Conservation (phyloP, 768 basidiomycete species). For the Russula compacta region DNA sequence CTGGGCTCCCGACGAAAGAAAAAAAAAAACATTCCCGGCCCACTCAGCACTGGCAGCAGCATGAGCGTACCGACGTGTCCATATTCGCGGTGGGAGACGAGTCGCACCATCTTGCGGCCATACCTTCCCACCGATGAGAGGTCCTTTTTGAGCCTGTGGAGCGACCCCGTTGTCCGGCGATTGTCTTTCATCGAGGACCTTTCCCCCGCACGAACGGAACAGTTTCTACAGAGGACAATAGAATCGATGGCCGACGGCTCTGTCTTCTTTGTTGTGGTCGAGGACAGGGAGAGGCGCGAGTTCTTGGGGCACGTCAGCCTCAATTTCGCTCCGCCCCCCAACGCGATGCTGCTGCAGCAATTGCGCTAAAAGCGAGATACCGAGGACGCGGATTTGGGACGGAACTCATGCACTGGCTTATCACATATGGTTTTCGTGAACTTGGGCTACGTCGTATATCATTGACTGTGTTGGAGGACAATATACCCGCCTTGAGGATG, state of each 20-base stretch:
- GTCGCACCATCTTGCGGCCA: slow-evolving; percentile 9
- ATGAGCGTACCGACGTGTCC: neutral
- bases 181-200: slow-evolving; percentile 10
- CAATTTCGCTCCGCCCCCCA: slow-evolving; percentile 23
- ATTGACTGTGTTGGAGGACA: slow-evolving; percentile 32
- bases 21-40: too few relatives aligned
- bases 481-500: slow-evolving; percentile 31
- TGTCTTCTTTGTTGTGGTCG: slow-evolving; percentile 25
- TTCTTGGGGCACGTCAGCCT: slow-evolving; percentile 30
- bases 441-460: slow-evolving; percentile 35
- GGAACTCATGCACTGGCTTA: slow-evolving; percentile 33
- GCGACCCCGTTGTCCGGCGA: slow-evolving; percentile 11
- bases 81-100: slow-evolving; percentile 5
- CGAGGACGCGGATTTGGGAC: slow-evolving; percentile 36
- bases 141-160: slow-evolving; percentile 9
- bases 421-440: slow-evolving; percentile 34
- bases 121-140: slow-evolving; percentile 8
- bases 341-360: slow-evolving; percentile 28
- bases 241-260: neutral
- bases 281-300: slow-evolving; percentile 24
- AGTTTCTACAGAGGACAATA: slow-evolving; percentile 8
- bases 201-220: slow-evolving; percentile 4
- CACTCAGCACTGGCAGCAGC: neutral
- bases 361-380: slow-evolving; percentile 26
- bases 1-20: neutral